These are phyloP conservation scores for Collybia mongolica DNA, from an alignment of 768 basidiomycete species.

Conservation along the genomic window DNA sequence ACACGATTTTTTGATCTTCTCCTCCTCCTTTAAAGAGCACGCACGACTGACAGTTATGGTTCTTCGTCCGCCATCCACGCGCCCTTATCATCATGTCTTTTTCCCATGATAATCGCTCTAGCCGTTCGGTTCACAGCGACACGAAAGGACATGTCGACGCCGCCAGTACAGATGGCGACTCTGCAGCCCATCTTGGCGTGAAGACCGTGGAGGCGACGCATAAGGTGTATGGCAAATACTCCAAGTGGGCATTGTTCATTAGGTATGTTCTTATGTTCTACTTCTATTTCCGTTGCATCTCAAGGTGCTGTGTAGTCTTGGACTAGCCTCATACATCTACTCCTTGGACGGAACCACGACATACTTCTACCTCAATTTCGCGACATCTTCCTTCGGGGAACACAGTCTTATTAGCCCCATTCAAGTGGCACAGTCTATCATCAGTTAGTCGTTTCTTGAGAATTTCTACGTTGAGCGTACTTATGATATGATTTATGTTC, in stretches of 20 bases:
- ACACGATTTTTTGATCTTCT: constrained; percentile 9
- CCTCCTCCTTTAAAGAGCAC: constrained; percentile 9
- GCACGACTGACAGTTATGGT: neutral
- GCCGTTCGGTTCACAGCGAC: constrained; percentile 2
- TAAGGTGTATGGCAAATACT: constrained; percentile 50
- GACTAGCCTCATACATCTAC: constrained; percentile 73
- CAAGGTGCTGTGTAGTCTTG: constrained; percentile 40
- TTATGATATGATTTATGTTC: neutral
- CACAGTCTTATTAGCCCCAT: constrained; percentile 59
- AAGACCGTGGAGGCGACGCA: constrained; percentile 49
- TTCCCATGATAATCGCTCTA: constrained; percentile 1
- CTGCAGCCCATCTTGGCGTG: constrained; percentile 38
- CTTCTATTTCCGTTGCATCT: neutral
- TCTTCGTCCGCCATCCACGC: neutral
- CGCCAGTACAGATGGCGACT: constrained; percentile 11
- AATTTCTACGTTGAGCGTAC: neutral
- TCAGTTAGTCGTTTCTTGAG: constrained; percentile 35
- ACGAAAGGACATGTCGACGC: neutral
- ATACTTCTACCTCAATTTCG: constrained; percentile 59
- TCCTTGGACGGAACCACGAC: constrained; percentile 74
- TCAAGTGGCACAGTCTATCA: constrained; percentile 51
- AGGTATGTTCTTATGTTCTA: constrained; percentile 35
- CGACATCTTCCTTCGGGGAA: constrained; percentile 48
- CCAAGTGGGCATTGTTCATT: constrained; percentile 59
- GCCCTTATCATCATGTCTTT: constrained; percentile 8